phyloP scores from a whole-genome alignment of 805 yeast genomes.

The Metschnikowia aberdeeniae region DNA sequence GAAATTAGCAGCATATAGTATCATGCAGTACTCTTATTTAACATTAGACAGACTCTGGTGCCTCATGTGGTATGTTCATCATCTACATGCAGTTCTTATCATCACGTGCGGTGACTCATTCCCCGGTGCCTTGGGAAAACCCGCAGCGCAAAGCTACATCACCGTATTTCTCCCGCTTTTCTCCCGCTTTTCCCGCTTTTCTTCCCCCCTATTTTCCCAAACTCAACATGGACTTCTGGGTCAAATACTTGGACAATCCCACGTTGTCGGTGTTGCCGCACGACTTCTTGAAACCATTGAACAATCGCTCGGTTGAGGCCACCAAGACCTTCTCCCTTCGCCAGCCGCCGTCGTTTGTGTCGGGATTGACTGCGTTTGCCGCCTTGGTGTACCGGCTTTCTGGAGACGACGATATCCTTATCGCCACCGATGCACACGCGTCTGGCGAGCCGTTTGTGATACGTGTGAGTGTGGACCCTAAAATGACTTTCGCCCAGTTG shows the following conservation, averaged over 20 bases:
- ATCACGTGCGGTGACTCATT: constrained; percentile 14
- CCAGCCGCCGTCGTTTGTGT: constrained; percentile 33
- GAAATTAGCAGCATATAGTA: too few relatives aligned
- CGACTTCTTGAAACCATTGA: constrained; percentile 76
- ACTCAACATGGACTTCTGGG: constrained; percentile 46
- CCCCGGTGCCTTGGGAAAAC: background rate
- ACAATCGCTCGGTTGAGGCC: constrained; percentile 65
- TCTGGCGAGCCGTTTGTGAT: constrained; percentile 50
- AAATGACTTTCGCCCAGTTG: constrained; percentile 51
- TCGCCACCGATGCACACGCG: constrained; percentile 57
- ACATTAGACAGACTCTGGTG: too few relatives aligned
- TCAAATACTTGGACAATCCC: constrained; percentile 63
- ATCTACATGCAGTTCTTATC: constrained; percentile 8
- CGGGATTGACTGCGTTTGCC: constrained; percentile 63
- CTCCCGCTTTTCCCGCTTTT: background rate
- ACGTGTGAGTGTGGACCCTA: constrained; percentile 57
- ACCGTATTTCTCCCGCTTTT: background rate
- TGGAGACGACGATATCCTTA: constrained; percentile 91
- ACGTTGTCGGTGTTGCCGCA: constrained; percentile 85
- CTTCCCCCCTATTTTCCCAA: background rate
- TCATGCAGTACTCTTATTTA: too few relatives aligned
- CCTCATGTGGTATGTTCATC: too few relatives aligned
- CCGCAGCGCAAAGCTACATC: background rate
- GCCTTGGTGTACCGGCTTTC: constrained; percentile 74
- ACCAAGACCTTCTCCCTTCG: constrained; percentile 32